Base-by-base conservation (phyloP, 2,329 filamentous ascomycete species). In the Cladobotryum protrusum region DNA sequence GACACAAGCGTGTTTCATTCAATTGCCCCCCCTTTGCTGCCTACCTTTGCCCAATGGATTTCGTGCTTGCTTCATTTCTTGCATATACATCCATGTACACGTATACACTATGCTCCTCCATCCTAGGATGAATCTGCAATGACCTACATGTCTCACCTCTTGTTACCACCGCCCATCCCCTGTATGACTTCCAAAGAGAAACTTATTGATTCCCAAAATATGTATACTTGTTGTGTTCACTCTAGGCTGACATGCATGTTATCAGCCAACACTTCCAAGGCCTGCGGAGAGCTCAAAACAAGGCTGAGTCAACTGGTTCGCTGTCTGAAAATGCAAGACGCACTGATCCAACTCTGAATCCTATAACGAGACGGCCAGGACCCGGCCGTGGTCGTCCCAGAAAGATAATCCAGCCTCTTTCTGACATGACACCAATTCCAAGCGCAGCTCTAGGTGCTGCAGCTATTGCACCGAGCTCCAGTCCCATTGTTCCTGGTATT, bases 191-290 rank as follows among this genome's bases (percentile, higher is more conserved):
- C 24, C 24, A 29, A 29, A 8, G 24, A 29, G 6, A 29, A 29
- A 29, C 24, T 8, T 9, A 29, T 29, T 29, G 6, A 29, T 29
- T 6, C 24, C 24, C 6, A 29, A 8, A 29, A 29, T 29, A 29
- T 9, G 11, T 29, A 9, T 29, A 29, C 24, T 8, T 8, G 6
- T 8, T 9, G 24, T 29, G 24, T 29, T 29, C 24, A 8, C 24
- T 29, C 3, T 29, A 29, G 11, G 24, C 24, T 29, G 24, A 29
- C 24, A 29, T 29, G 24, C 24, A 29, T 29, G 24, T 19, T 6
- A 13, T 11, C 39, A 82, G 79, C 35, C 79, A 82, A 69, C 79
- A 82, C 58, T 82, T 82, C 50, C 79, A 82, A 59, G 78, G 78
- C 24, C 71, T 83, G 15, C 71, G 78, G 20, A 67, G 79, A 39